These are phyloP conservation scores for Clonostachys rhizophaga DNA, from an alignment of 2,329 filamentous ascomycete species.

Conservation along the genomic window DNA sequence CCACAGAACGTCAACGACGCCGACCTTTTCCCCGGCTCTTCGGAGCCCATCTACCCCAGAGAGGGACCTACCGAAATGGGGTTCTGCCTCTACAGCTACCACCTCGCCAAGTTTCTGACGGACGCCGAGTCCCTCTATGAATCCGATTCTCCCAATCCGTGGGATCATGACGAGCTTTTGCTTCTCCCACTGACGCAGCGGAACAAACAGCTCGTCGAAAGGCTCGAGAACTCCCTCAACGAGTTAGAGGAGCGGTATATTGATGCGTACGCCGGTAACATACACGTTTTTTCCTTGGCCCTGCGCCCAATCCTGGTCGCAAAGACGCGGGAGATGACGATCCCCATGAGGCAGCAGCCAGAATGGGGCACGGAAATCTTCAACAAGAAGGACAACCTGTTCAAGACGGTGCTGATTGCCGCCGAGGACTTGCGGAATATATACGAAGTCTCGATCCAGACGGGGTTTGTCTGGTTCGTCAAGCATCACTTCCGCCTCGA, in stretches of 20 bases:
- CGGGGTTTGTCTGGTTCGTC: constrained; percentile 51
- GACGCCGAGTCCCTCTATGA: constrained; percentile 29
- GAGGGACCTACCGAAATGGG: constrained; percentile 60
- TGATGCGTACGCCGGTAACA: constrained; percentile 44
- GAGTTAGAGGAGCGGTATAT: constrained; percentile 44
- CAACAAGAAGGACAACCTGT: constrained; percentile 46
- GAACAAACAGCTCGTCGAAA: constrained; percentile 35
- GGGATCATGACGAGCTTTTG: constrained; percentile 18
- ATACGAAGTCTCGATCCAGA: constrained; percentile 33
- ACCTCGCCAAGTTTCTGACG: constrained; percentile 44
- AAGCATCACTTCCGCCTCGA: constrained; percentile 51
- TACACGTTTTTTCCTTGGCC: constrained; percentile 44
- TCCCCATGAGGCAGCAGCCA: constrained; percentile 38
- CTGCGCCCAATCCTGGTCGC: constrained; percentile 40
- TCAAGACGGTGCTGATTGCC: constrained; percentile 45
- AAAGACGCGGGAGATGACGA: constrained; percentile 43
- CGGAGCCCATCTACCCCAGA: constrained; percentile 41
- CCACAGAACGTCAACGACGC: constrained; percentile 56
- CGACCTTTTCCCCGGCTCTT: constrained; percentile 49
- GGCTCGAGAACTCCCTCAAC: constrained; percentile 33
- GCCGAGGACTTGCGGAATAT: constrained; percentile 41
- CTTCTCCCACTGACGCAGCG: constrained; percentile 24
- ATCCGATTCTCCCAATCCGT: constrained; percentile 21
- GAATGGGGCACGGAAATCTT: constrained; percentile 46
- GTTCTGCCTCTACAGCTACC: constrained; percentile 45